These are phyloP conservation scores for Fusarium dimerum DNA, from an alignment of 2,329 filamentous ascomycete species.

Conservation along the genomic window DNA sequence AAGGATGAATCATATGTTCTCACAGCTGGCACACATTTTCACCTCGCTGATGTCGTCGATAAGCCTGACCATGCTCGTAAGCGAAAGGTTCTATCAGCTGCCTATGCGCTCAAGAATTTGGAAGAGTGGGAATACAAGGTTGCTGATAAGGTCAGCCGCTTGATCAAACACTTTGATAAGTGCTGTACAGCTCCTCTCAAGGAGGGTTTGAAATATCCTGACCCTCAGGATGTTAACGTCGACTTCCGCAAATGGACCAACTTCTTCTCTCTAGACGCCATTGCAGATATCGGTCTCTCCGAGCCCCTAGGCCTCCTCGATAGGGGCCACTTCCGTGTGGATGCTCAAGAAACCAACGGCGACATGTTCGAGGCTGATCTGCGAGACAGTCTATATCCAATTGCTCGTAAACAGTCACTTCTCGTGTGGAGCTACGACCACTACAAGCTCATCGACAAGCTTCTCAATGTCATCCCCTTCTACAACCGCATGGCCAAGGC, in stretches of 20 bases:
- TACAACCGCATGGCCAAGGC: constrained; percentile 18
- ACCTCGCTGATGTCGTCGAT: constrained; percentile 54
- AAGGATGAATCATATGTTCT: constrained; percentile 50
- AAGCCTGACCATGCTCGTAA: constrained; percentile 54
- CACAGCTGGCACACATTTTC: constrained; percentile 47
- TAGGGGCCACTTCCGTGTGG: constrained; percentile 46
- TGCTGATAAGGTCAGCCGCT: constrained; percentile 48
- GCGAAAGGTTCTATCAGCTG: constrained; percentile 50
- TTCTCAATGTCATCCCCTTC: constrained; percentile 50
- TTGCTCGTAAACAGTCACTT: constrained; percentile 48
- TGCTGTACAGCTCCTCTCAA: constrained; percentile 41
- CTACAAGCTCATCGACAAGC: constrained; percentile 49
- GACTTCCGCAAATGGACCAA: constrained; percentile 53
- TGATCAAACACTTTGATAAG: constrained; percentile 46
- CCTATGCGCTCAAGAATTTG: constrained; percentile 55
- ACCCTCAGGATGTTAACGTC: constrained; percentile 44
- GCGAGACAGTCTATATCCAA: constrained; percentile 51
- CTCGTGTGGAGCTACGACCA: constrained; percentile 54
- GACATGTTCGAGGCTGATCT: constrained; percentile 46
- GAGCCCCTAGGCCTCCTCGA: constrained; percentile 54
- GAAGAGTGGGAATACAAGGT: constrained; percentile 58
- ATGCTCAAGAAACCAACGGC: constrained; percentile 46
- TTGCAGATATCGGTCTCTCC: constrained; percentile 55
- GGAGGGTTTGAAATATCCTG: constrained; percentile 22
- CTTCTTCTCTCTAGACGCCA: constrained; percentile 58